Percentiles rank a stretch among this genome's conserved stretches.
Evolutionary conservation across 371 early-diverging fungal species (phyloP).

Genomic region (Mucor sp.): DNA sequence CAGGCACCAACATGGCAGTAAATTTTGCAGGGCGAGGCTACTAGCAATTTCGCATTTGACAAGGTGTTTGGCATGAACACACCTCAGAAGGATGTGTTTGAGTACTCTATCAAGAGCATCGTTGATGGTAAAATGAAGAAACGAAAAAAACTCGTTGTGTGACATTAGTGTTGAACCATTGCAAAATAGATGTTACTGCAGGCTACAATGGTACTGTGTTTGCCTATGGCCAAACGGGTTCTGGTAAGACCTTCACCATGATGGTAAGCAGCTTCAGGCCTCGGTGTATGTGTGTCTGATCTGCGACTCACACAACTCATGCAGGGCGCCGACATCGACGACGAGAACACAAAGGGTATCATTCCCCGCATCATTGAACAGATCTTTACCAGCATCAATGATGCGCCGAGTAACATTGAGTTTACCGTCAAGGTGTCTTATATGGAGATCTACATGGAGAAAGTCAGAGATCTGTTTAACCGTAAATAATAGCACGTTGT

Average conservation of each 20-base stretch:
- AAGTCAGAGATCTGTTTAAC: constrained; percentile 94
- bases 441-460: constrained; percentile 99
- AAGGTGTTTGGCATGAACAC: constrained; percentile 84
- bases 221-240: constrained; percentile 98
- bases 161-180: neutral
- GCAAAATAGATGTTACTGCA: constrained; percentile 65
- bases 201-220: constrained; percentile 99
- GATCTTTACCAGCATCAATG: constrained; percentile 86
- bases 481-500: constrained; percentile 59
- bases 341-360: constrained; percentile 88
- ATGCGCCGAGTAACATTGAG: constrained; percentile 85
- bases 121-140: constrained; percentile 75
- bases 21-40: constrained; percentile 73
- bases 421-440: constrained; percentile 95
- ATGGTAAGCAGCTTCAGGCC: constrained; percentile 55
- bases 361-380: constrained; percentile 93
- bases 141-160: neutral
- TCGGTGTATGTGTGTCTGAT: neutral
- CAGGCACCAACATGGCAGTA: neutral
- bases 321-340: constrained; percentile 93
- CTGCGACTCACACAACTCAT: constrained; percentile 38
- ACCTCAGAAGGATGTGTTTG: constrained; percentile 84
- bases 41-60: constrained; percentile 88
- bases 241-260: constrained; percentile 99
- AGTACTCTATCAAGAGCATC: constrained; percentile 86